phyloP scores from a whole-genome alignment of 495 filamentous ascomycete species.

The Trichocladium antarcticum region DNA sequence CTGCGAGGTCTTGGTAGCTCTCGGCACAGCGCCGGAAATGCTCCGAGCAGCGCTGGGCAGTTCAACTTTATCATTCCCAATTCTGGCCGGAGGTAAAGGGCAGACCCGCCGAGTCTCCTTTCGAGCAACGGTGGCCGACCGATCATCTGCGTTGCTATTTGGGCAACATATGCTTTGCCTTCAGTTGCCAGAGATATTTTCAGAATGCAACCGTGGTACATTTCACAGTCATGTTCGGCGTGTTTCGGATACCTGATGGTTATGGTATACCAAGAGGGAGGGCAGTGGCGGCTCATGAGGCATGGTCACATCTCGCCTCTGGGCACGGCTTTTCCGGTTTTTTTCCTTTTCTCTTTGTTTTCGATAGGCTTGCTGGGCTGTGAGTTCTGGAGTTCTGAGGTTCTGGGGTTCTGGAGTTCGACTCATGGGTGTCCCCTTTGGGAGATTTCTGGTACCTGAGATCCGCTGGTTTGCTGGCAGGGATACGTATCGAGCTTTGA shows the following conservation, averaged over 20 bases:
- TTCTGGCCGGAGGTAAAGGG: neutral
- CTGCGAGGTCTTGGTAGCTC: constrained; percentile 12
- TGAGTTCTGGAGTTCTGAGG: neutral
- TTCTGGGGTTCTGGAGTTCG: too few species aligned
- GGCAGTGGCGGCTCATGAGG: neutral
- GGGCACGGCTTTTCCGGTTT: neutral
- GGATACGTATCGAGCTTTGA: too few species aligned
- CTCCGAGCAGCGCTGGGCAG: constrained; percentile 2
- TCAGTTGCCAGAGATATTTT: neutral
- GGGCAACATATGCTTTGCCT: neutral
- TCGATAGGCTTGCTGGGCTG: neutral
- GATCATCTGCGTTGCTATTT: neutral
- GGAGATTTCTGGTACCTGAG: too few species aligned
- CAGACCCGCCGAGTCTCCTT: too few species aligned
- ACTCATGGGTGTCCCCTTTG: too few species aligned
- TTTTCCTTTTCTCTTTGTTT: neutral
- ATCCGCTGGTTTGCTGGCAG: too few species aligned
- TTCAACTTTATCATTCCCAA: constrained; percentile 3
- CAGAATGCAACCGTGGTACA: neutral
- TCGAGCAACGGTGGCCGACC: neutral
- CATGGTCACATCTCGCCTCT: neutral
- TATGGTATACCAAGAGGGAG: neutral
- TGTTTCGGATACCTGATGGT: neutral
- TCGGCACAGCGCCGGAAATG: constrained; percentile 1
- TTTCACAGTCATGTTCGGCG: too few species aligned